Conservation (phyloP, 495 filamentous ascomycete genomes). For the Aspergillus biplanus region DNA sequence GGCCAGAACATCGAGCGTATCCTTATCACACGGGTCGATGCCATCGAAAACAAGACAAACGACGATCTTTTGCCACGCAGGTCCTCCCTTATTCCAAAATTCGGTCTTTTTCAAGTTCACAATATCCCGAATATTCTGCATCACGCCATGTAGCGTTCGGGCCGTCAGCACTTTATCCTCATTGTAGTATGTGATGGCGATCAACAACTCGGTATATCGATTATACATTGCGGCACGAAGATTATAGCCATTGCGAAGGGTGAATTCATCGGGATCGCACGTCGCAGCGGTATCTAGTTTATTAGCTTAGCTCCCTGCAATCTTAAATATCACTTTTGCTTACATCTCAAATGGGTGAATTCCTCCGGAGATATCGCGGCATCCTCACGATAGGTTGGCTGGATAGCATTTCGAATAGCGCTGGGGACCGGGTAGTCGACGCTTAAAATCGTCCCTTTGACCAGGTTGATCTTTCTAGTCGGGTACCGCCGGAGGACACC, state of each 20-base stretch:
- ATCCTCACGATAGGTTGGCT: slow-evolving; percentile 87
- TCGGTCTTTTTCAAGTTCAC: slow-evolving; percentile 98
- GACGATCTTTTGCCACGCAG: slow-evolving; percentile 99
- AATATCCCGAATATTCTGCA: slow-evolving; percentile 98
- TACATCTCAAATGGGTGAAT: slow-evolving; percentile 98
- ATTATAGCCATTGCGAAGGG: slow-evolving; percentile 99
- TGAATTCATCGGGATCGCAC: slow-evolving; percentile 98
- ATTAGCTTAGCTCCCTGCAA: slow-evolving; percentile 1
- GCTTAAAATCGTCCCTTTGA: slow-evolving; percentile 93
- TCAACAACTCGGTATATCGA: slow-evolving; percentile 92
- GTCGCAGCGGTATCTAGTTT: slow-evolving; percentile 86
- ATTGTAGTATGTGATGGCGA: slow-evolving; percentile 99
- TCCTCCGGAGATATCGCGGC: slow-evolving; percentile 91
- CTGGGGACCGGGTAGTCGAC: slow-evolving; percentile 97
- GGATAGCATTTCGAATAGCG: slow-evolving; percentile 95
- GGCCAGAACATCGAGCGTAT: slow-evolving; percentile 88
- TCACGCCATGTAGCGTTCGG: slow-evolving; percentile 93
- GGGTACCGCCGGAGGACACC: slow-evolving; percentile 77
- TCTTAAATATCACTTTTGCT: slow-evolving; percentile 22
- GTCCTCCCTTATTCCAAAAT: slow-evolving; percentile 99
- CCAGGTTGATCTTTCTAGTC: slow-evolving; percentile 95
- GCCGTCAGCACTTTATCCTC: slow-evolving; percentile 95
- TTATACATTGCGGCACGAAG: slow-evolving; percentile 99
- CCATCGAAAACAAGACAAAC: slow-evolving; percentile 96
- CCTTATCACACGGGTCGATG: slow-evolving; percentile 97